Conservation (phyloP, 176 grass and related monocot genomes). For the Pontederia crassipes region DNA sequence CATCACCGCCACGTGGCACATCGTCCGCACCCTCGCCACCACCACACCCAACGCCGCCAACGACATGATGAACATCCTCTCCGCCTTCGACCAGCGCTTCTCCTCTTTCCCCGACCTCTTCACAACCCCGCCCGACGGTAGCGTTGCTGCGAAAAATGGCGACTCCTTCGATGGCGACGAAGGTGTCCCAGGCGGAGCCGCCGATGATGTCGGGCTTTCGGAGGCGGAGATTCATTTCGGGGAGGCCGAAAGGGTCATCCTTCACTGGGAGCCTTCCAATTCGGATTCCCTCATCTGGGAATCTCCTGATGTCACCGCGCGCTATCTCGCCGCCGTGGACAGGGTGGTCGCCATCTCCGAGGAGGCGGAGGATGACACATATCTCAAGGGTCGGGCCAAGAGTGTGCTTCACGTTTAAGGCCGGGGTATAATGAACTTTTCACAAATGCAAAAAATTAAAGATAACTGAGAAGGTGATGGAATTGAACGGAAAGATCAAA, state of each 20-base stretch:
- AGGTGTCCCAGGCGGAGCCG: not conserved
- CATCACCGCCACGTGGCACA: slow-evolving; percentile 67
- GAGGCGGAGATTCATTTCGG: slow-evolving; percentile 3
- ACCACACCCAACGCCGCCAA: slow-evolving; percentile 72
- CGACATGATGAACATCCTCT: slow-evolving; percentile 95
- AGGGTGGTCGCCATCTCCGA: slow-evolving; percentile 22
- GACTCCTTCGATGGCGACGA: slow-evolving; percentile 24
- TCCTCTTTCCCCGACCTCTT: slow-evolving; percentile 53
- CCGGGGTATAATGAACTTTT: too few relatives aligned
- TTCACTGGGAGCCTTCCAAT: slow-evolving; percentile 39
- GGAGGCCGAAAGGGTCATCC: slow-evolving; percentile 11
- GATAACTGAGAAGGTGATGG: too few relatives aligned
- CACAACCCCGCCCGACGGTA: slow-evolving; percentile 14
- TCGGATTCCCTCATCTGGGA: slow-evolving; percentile 26
- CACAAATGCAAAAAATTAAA: too few relatives aligned
- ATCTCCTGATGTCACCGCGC: slow-evolving; percentile 23
- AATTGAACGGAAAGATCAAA: too few relatives aligned
- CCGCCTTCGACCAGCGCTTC: slow-evolving; percentile 78
- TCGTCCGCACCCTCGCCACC: slow-evolving; percentile 76
- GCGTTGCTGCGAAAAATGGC: not conserved
- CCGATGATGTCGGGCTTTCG: not conserved
- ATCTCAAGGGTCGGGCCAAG: slow-evolving; percentile 29
- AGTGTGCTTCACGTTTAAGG: slow-evolving; percentile 60
- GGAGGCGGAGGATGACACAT: slow-evolving; percentile 6
- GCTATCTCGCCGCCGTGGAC: slow-evolving; percentile 55